Base-by-base conservation (phyloP, 345 rosid genomes). In the Eutrema yunnanense region DNA sequence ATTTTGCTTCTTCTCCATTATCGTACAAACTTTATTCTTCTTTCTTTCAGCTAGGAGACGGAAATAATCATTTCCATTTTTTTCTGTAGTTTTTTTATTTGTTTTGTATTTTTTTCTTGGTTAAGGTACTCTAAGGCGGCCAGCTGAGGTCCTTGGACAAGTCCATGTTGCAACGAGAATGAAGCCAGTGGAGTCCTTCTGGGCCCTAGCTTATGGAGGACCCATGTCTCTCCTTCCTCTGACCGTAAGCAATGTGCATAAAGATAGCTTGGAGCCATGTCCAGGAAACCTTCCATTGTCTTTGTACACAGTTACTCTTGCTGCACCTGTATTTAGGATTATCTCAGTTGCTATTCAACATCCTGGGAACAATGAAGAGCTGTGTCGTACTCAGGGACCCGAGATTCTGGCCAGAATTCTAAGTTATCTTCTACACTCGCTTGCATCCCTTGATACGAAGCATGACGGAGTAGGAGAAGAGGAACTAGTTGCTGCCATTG, bases 111-210 rank as follows among this genome's bases (percentile, higher is more conserved):
- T 33, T 52, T 62, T 65, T 66, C 70, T 61, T 73, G 65, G 74
- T 77, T 70, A 79, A 90, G 99, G 99, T 68, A 75, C 80, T 65
- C 78, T 84, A 53, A 85, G 98, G 57, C 83, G 99, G 65, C 99
- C 98, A 32, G 99, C 92, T 54, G 99, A 96, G 83, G 94, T 96
- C 78, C 98, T 96, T 69, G 99, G 99, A 81, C 99, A 96, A 84
- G 97, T 92, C 43, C 94, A 90, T 85, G 89, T 96, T 72, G 98
- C 97, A 46, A 80, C 84, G 37, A 86, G 98, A 84, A 86, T 84
- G 85, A 85, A 89, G 73, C 86, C 99, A 10, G 87, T 80, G 73
- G 96, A 96, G 79, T 92, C 98, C 66, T 76, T 96, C 65, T 92
- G 99, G 99, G 99, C 99, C 46, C 79, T 92, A 78, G 91, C 97